Conservation (phyloP, 164 flowering plant genomes). For the Macadamia integrifolia region DNA sequence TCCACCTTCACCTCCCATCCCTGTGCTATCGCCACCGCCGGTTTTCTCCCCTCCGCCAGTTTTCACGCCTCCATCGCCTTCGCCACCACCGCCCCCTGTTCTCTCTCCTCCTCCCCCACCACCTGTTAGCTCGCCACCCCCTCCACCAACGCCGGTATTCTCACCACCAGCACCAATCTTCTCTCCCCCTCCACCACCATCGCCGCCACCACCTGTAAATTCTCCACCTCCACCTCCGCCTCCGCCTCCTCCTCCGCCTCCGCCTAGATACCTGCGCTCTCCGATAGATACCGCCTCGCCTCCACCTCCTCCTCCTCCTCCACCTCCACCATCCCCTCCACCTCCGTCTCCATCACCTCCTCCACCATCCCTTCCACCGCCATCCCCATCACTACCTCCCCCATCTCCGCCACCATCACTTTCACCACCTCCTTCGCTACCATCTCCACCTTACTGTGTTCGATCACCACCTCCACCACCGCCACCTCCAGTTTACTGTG, state of each 20-base stretch:
- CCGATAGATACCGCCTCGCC: constrained; percentile 35
- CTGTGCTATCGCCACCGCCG: constrained; percentile 23
- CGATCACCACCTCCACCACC: constrained; percentile 8
- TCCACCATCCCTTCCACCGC: constrained; percentile 26
- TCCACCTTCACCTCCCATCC: constrained; percentile 42
- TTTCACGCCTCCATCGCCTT: constrained; percentile 13
- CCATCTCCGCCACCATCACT: constrained; percentile 21
- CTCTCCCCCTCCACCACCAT: constrained; percentile 34
- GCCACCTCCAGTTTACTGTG: constrained; percentile 15
- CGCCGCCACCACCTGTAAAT: constrained; percentile 12
- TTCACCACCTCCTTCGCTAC: constrained; percentile 28
- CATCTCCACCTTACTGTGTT: constrained; percentile 17
- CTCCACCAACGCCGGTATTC: constrained; percentile 28
- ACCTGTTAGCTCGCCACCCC: constrained; percentile 4
- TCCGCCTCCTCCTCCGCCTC: constrained; percentile 29
- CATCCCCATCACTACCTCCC: constrained; percentile 31
- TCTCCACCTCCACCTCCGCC: constrained; percentile 29
- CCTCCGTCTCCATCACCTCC: constrained; percentile 28
- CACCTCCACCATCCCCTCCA: constrained; percentile 28
- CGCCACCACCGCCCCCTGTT: constrained; percentile 31
- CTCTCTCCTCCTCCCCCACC: constrained; percentile 16
- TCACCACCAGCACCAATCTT: constrained; percentile 41
- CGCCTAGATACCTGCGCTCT: no score
- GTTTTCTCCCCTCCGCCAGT: constrained; percentile 28
- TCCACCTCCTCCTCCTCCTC: constrained; percentile 33